These are phyloP conservation scores for Termitomyces sp. DNA, from an alignment of 768 basidiomycete genomes.

Conservation along the genomic window DNA sequence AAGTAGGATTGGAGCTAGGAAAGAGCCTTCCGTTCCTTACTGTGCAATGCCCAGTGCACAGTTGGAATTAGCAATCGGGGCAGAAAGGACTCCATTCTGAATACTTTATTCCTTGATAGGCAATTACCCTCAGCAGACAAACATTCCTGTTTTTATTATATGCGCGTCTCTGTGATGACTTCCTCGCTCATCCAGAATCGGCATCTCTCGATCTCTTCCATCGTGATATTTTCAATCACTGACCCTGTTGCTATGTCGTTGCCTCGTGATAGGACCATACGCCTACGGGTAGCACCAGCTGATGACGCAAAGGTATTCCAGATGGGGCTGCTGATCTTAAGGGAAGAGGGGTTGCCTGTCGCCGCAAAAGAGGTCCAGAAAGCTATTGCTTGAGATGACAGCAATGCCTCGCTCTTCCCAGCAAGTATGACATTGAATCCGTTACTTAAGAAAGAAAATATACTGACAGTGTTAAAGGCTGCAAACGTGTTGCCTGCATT, in stretches of 20 bases:
- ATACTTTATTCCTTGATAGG: neutral
- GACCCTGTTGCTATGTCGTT: conserved; percentile 6
- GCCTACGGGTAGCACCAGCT: neutral
- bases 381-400: conserved; percentile 33
- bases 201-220: conserved; percentile 27
- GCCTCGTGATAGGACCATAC: neutral
- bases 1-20: neutral
- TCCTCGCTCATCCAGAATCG: conserved; percentile 35
- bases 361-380: conserved; percentile 40
- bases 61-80: neutral
- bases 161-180: conserved; percentile 26
- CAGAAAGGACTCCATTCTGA: neutral
- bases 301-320: neutral
- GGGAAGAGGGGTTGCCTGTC: conserved; percentile 21
- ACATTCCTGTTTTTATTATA: conserved; percentile 12
- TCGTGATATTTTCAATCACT: conserved; percentile 22
- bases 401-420: conserved; percentile 27
- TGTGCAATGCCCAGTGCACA: neutral
- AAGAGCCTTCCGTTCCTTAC: neutral
- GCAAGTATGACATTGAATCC: neutral
- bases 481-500: conserved; percentile 1
- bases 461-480: neutral
- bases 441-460: neutral
- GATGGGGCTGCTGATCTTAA: neutral
- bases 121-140: neutral